Evolutionary conservation across 2,329 filamentous ascomycete species (phyloP).

Genomic region (Aspergillus pseudoglaucus): DNA sequence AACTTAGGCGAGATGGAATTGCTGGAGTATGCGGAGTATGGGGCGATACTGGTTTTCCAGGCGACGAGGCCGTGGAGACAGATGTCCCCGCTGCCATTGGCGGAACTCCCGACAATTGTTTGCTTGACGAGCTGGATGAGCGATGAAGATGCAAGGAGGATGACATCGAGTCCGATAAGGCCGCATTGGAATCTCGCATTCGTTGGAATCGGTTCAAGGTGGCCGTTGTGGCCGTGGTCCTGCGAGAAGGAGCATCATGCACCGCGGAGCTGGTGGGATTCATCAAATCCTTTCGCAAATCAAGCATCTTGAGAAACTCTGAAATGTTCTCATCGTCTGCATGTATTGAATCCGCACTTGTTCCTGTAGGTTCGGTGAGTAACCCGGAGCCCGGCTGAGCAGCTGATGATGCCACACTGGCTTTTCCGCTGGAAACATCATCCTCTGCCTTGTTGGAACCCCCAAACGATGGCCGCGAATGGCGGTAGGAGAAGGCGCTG

Average conservation of each 20-base stretch:
- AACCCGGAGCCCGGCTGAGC: constrained; percentile 69
- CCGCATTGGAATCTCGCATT: constrained; percentile 84
- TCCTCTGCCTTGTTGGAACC: constrained; percentile 55
- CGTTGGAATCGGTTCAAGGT: constrained; percentile 78
- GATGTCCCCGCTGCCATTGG: constrained; percentile 59
- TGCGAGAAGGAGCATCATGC: constrained; percentile 64
- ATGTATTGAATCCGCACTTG: constrained; percentile 58
- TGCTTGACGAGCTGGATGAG: constrained; percentile 70
- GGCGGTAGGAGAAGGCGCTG: constrained; percentile 86
- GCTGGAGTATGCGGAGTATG: constrained; percentile 90
- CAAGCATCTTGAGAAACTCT: constrained; percentile 83
- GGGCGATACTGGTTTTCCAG: constrained; percentile 80
- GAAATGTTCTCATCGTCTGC: constrained; percentile 90
- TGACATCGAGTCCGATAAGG: constrained; percentile 85
- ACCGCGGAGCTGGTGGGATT: constrained; percentile 51
- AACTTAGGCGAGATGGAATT: constrained; percentile 86
- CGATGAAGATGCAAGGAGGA: constrained; percentile 80
- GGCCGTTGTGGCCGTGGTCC: constrained; percentile 70
- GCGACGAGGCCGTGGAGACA: constrained; percentile 78
- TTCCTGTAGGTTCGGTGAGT: constrained; percentile 62
- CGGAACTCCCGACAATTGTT: constrained; percentile 62
- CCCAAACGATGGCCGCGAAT: constrained; percentile 69
- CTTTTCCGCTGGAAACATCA: constrained; percentile 54
- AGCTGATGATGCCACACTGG: constrained; percentile 45
- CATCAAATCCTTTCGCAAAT: constrained; percentile 81